A percentile compares a stretch with the other conserved stretches of the same genome.
Evolutionary conservation across 805 yeast species (phyloP).

Genomic region (Debaryomyces prosopidis): DNA sequence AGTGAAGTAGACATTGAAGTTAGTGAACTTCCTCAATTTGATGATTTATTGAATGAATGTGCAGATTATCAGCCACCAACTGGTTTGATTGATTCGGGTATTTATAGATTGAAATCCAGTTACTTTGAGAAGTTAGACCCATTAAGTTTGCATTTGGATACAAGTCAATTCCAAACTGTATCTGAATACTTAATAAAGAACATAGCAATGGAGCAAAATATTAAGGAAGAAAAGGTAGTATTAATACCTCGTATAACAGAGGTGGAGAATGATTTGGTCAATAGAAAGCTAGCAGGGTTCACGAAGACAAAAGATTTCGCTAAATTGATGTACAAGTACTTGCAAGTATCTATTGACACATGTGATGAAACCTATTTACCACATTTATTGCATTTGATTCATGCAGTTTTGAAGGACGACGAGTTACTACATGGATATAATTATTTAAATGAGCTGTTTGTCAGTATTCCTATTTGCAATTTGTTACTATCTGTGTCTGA

Average conservation of each 20-base stretch:
- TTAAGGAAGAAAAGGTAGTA: conserved; percentile 43
- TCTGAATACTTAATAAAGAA: conserved; percentile 47
- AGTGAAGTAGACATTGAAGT: conserved; percentile 24
- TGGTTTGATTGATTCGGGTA: conserved; percentile 57
- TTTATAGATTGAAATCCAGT: conserved; percentile 65
- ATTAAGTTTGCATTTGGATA: conserved; percentile 47
- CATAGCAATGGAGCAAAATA: conserved; percentile 38
- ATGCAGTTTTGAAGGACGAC: conserved; percentile 60
- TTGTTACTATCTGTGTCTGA: conserved; percentile 53
- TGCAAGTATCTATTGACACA: conserved; percentile 51
- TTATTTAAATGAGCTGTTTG: conserved; percentile 44
- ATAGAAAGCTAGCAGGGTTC: conserved; percentile 45
- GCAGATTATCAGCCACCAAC: conserved; percentile 67
- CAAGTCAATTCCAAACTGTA: conserved; percentile 51
- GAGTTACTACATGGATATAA: conserved; percentile 41
- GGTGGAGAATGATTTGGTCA: conserved; percentile 34
- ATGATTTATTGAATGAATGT: conserved; percentile 55
- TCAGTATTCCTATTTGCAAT: conserved; percentile 58
- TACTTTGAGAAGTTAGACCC: conserved; percentile 62
- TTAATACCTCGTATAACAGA: conserved; percentile 45
- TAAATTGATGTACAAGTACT: conserved; percentile 55
- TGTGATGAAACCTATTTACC: conserved; percentile 57
- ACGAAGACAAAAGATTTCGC: conserved; percentile 55
- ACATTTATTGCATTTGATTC: conserved; percentile 65
- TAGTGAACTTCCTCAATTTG: conserved; percentile 42